phyloP scores from a whole-genome alignment of 2,329 filamentous ascomycete genomes.

The Hymenoscyphus scutula region DNA sequence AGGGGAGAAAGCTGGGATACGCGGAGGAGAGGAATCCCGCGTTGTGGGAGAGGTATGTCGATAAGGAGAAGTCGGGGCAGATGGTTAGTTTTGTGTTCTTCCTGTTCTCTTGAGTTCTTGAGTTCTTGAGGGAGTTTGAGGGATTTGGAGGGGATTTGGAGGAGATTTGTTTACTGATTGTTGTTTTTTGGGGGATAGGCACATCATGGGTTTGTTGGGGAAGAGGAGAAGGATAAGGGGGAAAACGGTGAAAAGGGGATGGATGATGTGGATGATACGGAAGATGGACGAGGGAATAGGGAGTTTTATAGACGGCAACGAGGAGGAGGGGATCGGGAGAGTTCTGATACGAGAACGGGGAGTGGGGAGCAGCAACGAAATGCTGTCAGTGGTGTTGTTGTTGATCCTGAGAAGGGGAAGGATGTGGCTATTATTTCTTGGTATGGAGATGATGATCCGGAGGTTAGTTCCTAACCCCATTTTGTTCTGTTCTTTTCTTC shows the following conservation, averaged over 20 bases:
- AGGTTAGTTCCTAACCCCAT: constrained; percentile 35
- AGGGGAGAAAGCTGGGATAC: constrained; percentile 41
- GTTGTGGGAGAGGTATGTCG: constrained; percentile 48
- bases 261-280: constrained; percentile 31
- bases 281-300: constrained; percentile 6
- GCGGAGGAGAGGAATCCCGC: constrained; percentile 47
- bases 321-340: constrained; percentile 11
- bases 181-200: constrained; percentile 29
- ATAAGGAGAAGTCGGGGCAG: constrained; percentile 48
- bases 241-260: too few relatives aligned
- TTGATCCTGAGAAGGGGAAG: constrained; percentile 52
- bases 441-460: constrained; percentile 48
- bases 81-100: too few relatives aligned
- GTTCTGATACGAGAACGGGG: constrained; percentile 20
- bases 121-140: too few relatives aligned
- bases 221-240: constrained; percentile 28
- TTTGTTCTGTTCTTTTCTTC: background rate
- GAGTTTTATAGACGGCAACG: background rate
- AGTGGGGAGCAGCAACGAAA: constrained; percentile 31
- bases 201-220: constrained; percentile 42
- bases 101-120: too few relatives aligned
- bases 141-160: too few relatives aligned
- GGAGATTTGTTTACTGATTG: background rate
- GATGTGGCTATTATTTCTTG: constrained; percentile 51
- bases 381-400: constrained; percentile 40